These are phyloP conservation scores for Fusarium sp. DNA, from an alignment of 2,329 filamentous ascomycete genomes.

Conservation along the genomic window DNA sequence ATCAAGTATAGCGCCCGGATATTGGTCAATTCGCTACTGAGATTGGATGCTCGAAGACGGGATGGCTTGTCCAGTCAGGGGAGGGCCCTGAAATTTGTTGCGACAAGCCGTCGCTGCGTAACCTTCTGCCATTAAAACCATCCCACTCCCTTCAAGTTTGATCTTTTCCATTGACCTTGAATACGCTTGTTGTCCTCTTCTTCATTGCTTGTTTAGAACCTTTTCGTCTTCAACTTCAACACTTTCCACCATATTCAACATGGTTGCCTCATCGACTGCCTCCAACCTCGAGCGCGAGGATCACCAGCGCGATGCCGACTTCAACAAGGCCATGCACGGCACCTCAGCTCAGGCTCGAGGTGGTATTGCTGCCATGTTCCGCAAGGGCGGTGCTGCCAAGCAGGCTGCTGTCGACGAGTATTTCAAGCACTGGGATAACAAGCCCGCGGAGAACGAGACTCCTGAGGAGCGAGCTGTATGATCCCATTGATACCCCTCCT, in stretches of 20 bases:
- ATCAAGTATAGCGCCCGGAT: conserved; percentile 42
- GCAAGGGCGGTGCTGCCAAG: conserved; percentile 83
- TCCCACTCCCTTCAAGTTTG: conserved; percentile 37
- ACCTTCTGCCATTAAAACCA: conserved; percentile 48
- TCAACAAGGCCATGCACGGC: conserved; percentile 91
- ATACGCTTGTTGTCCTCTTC: conserved; percentile 26
- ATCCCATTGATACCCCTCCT: conserved; percentile 38
- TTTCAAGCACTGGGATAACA: conserved; percentile 97
- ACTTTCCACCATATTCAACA: conserved; percentile 56
- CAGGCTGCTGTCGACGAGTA: conserved; percentile 90
- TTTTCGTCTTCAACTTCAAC: conserved; percentile 28
- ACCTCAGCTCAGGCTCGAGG: conserved; percentile 77
- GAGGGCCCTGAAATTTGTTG: conserved; percentile 52
- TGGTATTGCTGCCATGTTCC: conserved; percentile 86
- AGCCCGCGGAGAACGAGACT: conserved; percentile 84
- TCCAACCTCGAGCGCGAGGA: conserved; percentile 82
- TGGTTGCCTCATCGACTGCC: conserved; percentile 60
- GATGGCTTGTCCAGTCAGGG: conserved; percentile 48
- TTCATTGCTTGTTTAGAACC: conserved; percentile 14
- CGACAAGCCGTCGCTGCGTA: conserved; percentile 42
- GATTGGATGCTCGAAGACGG: conserved; percentile 46
- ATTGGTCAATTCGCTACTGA: conserved; percentile 47
- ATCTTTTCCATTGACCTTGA: conserved; percentile 30
- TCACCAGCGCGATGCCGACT: conserved; percentile 87
- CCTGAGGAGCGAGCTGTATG: conserved; percentile 83